Percentiles rank a stretch among this genome's conserved stretches.
Evolutionary conservation across 2,329 filamentous ascomycete species (phyloP).

Genomic region (Xylariaceae sp.): DNA sequence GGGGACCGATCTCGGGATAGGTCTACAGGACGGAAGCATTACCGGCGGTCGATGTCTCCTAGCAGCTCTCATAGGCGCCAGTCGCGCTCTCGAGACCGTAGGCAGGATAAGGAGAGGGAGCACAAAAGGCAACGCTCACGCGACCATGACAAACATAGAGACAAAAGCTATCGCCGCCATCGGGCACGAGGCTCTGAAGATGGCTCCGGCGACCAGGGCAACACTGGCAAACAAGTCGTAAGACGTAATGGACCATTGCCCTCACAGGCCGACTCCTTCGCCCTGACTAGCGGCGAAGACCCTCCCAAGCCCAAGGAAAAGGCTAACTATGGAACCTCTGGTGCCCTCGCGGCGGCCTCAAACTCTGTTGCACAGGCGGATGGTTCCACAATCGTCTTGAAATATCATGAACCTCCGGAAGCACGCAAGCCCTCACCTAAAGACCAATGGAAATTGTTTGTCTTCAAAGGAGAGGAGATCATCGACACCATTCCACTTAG

Average conservation of each 20-base stretch:
- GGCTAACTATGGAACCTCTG: slow-evolving; percentile 83
- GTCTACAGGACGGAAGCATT: slow-evolving; percentile 30
- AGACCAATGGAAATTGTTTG: slow-evolving; percentile 85
- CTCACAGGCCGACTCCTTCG: slow-evolving; percentile 65
- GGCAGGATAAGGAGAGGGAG: slow-evolving; percentile 35
- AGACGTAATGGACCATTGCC: slow-evolving; percentile 59
- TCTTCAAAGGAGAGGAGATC: slow-evolving; percentile 85
- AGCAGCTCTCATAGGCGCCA: slow-evolving; percentile 28
- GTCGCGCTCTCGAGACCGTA: slow-evolving; percentile 37
- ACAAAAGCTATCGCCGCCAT: slow-evolving; percentile 33
- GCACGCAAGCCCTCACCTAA: slow-evolving; percentile 83
- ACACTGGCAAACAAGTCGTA: slow-evolving; percentile 38
- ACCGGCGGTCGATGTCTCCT: slow-evolving; percentile 39
- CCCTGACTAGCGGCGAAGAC: slow-evolving; percentile 56
- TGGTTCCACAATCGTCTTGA: slow-evolving; percentile 79
- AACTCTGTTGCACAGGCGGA: slow-evolving; percentile 76
- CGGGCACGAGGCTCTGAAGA: slow-evolving; percentile 29
- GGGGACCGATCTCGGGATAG: slow-evolving; percentile 31
- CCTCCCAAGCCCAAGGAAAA: slow-evolving; percentile 75
- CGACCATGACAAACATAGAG: slow-evolving; percentile 39
- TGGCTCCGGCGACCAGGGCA: slow-evolving; percentile 26
- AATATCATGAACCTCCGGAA: slow-evolving; percentile 95
- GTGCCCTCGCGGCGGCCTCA: slow-evolving; percentile 83
- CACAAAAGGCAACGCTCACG: slow-evolving; percentile 43
- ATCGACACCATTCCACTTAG: slow-evolving; percentile 82